Conservation (phyloP, 2,329 filamentous ascomycete species). For the Diplodia mutila region DNA sequence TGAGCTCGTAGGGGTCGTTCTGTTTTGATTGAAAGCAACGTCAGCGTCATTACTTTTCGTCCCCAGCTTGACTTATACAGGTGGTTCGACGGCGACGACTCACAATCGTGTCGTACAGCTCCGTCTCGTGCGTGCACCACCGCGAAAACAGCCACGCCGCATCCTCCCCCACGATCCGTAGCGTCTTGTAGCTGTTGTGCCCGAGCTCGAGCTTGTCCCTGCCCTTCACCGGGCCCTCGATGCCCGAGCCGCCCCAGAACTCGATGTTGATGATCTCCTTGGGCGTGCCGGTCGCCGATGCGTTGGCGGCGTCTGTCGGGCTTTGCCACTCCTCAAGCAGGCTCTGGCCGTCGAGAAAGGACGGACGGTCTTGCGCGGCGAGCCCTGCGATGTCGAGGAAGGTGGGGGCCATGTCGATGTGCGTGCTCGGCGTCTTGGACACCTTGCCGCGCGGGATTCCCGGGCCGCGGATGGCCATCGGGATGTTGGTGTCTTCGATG, state of each 20-base stretch:
- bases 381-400: conserved; percentile 36
- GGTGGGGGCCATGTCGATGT: conserved; percentile 38
- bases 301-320: conserved; percentile 8
- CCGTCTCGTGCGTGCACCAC: conserved; percentile 38
- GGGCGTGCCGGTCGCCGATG: conserved; percentile 8
- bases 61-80: too few species aligned
- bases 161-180: conserved; percentile 34
- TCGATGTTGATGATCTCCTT: conserved; percentile 27
- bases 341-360: conserved; percentile 38
- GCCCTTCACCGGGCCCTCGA: neutral
- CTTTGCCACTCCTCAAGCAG: conserved; percentile 38
- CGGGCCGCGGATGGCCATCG: conserved; percentile 38
- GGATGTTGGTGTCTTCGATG: conserved; percentile 39
- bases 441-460: conserved; percentile 30
- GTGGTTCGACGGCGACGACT: neutral
- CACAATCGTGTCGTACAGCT: conserved; percentile 38
- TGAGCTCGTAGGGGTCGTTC: conserved; percentile 6
- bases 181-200: conserved; percentile 22
- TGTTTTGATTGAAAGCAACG: too few species aligned
- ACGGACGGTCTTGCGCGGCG: conserved; percentile 28
- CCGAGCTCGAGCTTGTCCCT: conserved; percentile 28
- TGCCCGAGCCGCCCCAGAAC: conserved; percentile 23
- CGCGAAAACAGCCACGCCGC: conserved; percentile 33
- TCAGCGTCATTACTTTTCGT: too few species aligned
- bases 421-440: conserved; percentile 32